Conservation (phyloP, 345 rosid genomes). For the Gossypium thurberi region DNA sequence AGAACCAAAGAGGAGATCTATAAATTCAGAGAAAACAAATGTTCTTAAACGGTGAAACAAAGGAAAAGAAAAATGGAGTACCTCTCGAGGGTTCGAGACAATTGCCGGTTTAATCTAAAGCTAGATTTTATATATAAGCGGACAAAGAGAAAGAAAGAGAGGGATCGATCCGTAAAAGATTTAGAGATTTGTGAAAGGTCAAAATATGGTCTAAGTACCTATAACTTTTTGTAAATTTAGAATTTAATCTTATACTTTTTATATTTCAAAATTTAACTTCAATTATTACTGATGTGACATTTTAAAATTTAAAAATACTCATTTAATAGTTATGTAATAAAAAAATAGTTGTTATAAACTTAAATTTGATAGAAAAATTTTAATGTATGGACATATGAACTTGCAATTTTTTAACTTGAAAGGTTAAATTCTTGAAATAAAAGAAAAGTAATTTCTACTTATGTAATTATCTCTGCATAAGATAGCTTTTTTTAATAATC, state of each 20-base stretch:
- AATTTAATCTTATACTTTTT: too few relatives aligned
- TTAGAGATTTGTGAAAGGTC: neutral
- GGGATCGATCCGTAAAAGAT: neutral
- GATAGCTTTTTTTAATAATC: neutral
- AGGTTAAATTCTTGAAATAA: too few relatives aligned
- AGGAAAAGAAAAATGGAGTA: neutral
- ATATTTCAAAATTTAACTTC: too few relatives aligned
- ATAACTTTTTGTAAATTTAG: too few relatives aligned
- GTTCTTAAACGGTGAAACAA: neutral
- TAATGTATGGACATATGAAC: too few relatives aligned
- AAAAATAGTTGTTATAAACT: too few relatives aligned
- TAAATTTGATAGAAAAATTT: too few relatives aligned
- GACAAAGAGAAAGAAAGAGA: neutral
- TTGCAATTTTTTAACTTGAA: too few relatives aligned
- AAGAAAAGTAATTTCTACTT: neutral
- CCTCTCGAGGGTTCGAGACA: conserved; percentile 3
- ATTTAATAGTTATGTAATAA: too few relatives aligned
- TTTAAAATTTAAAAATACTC: too few relatives aligned
- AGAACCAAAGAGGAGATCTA: conserved; percentile 9
- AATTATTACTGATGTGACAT: too few relatives aligned
- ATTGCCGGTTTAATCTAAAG: neutral
- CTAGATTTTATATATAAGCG: neutral
- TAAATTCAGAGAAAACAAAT: neutral
- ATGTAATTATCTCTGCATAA: neutral
- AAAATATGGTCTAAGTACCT: too few relatives aligned